Percentiles rank a stretch among this genome's conserved stretches.
Conservation (phyloP, 164 flowering plant species). For the Buxus sempervirens region DNA sequence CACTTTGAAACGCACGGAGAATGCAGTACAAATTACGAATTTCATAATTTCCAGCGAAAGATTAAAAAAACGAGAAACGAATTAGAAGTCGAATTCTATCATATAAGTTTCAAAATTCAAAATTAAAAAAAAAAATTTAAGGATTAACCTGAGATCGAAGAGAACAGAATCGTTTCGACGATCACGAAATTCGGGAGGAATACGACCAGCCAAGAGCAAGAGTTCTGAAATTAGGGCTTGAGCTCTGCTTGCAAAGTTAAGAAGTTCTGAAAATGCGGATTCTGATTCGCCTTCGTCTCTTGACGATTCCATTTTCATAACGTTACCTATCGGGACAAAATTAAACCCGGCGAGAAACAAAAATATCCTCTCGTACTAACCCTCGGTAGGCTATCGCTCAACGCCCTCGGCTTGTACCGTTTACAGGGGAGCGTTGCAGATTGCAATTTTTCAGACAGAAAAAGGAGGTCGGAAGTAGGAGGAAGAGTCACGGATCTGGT, state of each 20-base stretch:
- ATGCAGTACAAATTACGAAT: background rate
- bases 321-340: too few relatives aligned
- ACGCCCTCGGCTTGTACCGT: too few relatives aligned
- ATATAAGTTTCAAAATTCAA: background rate
- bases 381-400: too few relatives aligned
- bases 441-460: too few relatives aligned
- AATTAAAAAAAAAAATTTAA: background rate
- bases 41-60: background rate
- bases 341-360: too few relatives aligned
- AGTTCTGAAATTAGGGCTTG: constrained; percentile 28
- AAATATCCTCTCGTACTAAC: too few relatives aligned
- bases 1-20: background rate
- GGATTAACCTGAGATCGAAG: constrained; percentile 25
- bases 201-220: constrained; percentile 19
- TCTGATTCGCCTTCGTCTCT: constrained; percentile 13
- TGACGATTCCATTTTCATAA: background rate
- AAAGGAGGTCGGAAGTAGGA: too few relatives aligned
- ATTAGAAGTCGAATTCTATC: background rate
- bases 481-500: too few relatives aligned
- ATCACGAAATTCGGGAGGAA: constrained; percentile 23
- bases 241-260: constrained; percentile 22
- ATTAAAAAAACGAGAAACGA: too few relatives aligned
- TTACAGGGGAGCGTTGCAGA: too few relatives aligned
- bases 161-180: constrained; percentile 25
- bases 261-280: constrained; percentile 18